Evolutionary conservation across 2,329 filamentous ascomycete genomes (phyloP).

Genomic region (Paracamarosporium sp.): DNA sequence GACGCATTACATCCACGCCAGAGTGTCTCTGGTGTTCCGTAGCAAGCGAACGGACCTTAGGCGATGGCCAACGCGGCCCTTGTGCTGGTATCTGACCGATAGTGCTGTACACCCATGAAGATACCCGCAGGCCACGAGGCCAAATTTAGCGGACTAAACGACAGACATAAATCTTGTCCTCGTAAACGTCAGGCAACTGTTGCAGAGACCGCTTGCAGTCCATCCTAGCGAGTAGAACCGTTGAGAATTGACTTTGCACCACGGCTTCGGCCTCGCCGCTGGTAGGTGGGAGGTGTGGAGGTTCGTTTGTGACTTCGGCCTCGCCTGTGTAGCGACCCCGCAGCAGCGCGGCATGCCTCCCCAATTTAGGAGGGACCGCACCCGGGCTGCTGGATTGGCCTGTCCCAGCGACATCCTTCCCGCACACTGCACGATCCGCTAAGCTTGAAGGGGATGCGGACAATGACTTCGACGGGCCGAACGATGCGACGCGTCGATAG

Average conservation of each 20-base stretch:
- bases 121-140: constrained; percentile 17
- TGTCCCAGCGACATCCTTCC: constrained; percentile 14
- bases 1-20: constrained; percentile 11
- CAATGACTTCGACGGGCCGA: constrained; percentile 10
- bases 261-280: constrained; percentile 30
- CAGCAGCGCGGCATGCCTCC: constrained; percentile 11
- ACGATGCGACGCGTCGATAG: not conserved
- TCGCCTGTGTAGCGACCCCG: constrained; percentile 35
- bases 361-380: not conserved
- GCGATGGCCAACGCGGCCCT: constrained; percentile 16
- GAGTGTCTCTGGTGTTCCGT: constrained; percentile 22
- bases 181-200: not conserved
- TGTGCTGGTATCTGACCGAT: constrained; percentile 25
- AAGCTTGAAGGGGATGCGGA: constrained; percentile 14
- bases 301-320: constrained; percentile 27
- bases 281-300: constrained; percentile 16
- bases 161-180: constrained; percentile 2
- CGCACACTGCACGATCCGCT: constrained; percentile 11
- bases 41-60: constrained; percentile 22
- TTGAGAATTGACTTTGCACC: constrained; percentile 12
- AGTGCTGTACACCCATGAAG: constrained; percentile 27
- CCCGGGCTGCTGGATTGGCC: constrained; percentile 13
- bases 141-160: constrained; percentile 3
- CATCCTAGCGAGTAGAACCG: constrained; percentile 8
- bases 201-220: not conserved